phyloP scores from a whole-genome alignment of 768 basidiomycete species.

The Leucocoprinus leucothites region DNA sequence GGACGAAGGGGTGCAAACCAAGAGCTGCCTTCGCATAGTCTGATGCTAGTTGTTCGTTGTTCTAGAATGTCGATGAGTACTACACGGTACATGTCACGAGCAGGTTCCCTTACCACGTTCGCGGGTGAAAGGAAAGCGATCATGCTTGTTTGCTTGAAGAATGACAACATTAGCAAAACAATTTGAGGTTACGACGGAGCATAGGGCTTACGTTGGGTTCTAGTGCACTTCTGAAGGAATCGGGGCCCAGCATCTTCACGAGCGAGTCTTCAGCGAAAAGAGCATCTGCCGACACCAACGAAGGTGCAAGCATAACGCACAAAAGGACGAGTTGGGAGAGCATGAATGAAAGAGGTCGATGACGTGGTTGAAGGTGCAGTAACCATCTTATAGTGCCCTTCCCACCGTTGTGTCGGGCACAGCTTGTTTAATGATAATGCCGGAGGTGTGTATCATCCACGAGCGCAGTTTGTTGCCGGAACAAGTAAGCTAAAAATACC shows the following conservation, averaged over 20 bases:
- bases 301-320: constrained; percentile 30
- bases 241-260: constrained; percentile 74
- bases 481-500: not conserved
- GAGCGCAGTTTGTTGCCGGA: not conserved
- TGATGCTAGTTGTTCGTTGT: constrained; percentile 81
- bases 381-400: not conserved
- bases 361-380: not conserved
- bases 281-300: constrained; percentile 43
- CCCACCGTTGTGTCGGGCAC: constrained; percentile 5
- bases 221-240: constrained; percentile 66
- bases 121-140: constrained; percentile 92
- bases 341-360: not conserved
- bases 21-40: constrained; percentile 81
- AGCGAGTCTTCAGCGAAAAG: constrained; percentile 40
- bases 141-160: constrained; percentile 59
- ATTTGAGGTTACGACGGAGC: not conserved
- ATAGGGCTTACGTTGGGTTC: constrained; percentile 62
- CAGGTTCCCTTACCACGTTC: constrained; percentile 63
- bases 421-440: not conserved
- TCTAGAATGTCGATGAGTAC: constrained; percentile 35
- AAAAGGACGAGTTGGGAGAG: not conserved
- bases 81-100: not conserved
- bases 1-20: constrained; percentile 75
- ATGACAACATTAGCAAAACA: not conserved
- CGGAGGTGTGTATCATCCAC: not conserved